Conservation (phyloP, 169 alveolate species). For the Perkinsus chesapeaki region DNA sequence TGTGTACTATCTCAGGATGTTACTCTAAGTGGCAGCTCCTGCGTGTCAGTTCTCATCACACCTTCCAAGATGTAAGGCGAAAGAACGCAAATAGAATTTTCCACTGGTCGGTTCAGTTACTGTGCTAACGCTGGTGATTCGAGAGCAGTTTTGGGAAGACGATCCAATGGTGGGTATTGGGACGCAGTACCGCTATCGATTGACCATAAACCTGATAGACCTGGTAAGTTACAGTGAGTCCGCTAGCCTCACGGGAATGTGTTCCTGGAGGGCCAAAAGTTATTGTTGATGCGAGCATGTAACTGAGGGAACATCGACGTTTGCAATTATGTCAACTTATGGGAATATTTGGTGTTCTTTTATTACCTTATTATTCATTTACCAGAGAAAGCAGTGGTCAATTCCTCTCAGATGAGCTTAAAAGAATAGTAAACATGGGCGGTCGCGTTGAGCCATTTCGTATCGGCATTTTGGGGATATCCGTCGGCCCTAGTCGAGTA, state of each 20-base stretch:
- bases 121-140: conserved; percentile 59
- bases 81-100: too few relatives aligned
- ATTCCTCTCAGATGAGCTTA: background rate
- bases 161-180: conserved; percentile 19
- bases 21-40: conserved; percentile 33
- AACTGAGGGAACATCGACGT: too few relatives aligned
- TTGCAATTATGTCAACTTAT: too few relatives aligned
- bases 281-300: too few relatives aligned
- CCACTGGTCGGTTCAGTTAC: too few relatives aligned
- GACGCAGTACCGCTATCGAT: conserved; percentile 35
- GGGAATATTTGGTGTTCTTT: too few relatives aligned
- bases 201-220: conserved; percentile 55
- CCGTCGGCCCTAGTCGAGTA: conserved; percentile 58
- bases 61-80: conserved; percentile 22
- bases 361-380: too few relatives aligned
- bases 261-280: too few relatives aligned
- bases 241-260: too few relatives aligned
- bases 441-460: background rate
- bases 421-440: background rate
- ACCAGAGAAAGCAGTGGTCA: background rate
- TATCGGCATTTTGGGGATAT: conserved; percentile 27
- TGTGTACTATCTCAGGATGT: conserved; percentile 13
- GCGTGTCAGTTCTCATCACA: conserved; percentile 20
- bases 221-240: too few relatives aligned
- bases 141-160: conserved; percentile 47